Base-by-base conservation (phyloP, 2,329 filamentous ascomycete genomes). In the Talaromyces pinophilus region DNA sequence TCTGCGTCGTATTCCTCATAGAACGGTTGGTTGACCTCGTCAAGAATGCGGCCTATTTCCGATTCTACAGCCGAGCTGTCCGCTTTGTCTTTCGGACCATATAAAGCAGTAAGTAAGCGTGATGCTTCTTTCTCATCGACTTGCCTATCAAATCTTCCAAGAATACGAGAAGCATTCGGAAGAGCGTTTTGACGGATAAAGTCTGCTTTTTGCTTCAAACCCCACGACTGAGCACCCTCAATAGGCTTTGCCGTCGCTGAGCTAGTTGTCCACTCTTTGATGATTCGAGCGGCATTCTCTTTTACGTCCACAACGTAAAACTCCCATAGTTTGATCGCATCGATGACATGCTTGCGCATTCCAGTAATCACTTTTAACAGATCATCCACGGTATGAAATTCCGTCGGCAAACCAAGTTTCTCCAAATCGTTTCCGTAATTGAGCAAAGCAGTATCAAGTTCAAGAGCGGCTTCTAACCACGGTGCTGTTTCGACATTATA, bases 401-500 rank as follows among this genome's bases (percentile, higher is more conserved):
- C 88, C 0, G 89, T 92, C 0, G 94, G 92, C 59, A 97, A 83
- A 3, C 90, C 91, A 2, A 93, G 81, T 57, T 85, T 82, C 55
- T 84, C 80, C n/a, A 92, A 81, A 6, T 88, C 82, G 30, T 83
- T 80, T 68, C 89, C 84, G 73, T 87, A 91, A 62, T 87, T 79
- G 62, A 90, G 76, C n/a, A 98, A 81, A 40, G 88, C 89, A 48
- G 84, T 87, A 73, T 96, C 89, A n/a, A 98, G 83, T 67, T 92
- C 91, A 17, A 97, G 82, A 3, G 87, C 87, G 52, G 86, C 79
- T 71, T 85, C 82, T 46, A 90, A 77, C 83, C 87, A 88, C 10
- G 95, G 95, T 0, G 95, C 93, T 0, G 94, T 98, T 48, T 89
- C 88, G 70, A 97, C 83, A 76, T 96, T 99, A 84, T 99, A 99